phyloP scores from a whole-genome alignment of 306 rosid species.

The Castanopsis chinensis region DNA sequence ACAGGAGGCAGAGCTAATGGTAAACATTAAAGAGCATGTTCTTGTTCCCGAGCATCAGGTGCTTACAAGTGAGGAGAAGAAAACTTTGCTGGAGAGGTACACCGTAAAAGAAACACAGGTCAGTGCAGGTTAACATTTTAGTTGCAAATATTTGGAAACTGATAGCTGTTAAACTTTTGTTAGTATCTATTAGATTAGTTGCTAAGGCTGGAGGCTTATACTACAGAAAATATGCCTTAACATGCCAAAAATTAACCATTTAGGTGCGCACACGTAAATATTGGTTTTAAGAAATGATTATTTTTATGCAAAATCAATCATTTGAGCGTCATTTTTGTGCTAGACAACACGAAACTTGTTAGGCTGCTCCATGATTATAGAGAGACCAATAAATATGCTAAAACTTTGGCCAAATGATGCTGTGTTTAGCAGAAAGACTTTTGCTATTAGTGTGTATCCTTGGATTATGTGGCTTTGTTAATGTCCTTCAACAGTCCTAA shows the following conservation, averaged over 20 bases:
- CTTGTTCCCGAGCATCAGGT: constrained; percentile 79
- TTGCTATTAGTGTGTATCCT: too few species aligned
- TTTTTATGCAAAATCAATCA: not conserved
- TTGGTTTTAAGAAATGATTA: not conserved
- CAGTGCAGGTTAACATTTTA: not conserved
- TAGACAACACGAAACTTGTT: not conserved
- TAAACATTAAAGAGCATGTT: constrained; percentile 64
- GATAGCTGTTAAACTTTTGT: not conserved
- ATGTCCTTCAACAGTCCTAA: too few species aligned
- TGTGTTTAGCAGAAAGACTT: too few species aligned
- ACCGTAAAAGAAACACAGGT: constrained; percentile 90
- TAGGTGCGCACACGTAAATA: not conserved
- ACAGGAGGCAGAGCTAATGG: constrained; percentile 77
- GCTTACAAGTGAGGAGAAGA: constrained; percentile 62
- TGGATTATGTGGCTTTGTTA: too few species aligned
- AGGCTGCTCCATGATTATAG: not conserved
- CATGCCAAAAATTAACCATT: not conserved
- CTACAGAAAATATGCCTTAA: not conserved
- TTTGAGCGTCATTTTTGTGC: not conserved
- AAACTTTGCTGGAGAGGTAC: constrained; percentile 76
- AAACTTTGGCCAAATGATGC: too few species aligned
- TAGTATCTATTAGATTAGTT: not conserved
- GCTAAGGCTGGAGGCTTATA: not conserved
- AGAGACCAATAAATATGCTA: too few species aligned
- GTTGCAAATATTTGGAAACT: not conserved